Base-by-base conservation (phyloP, 2,329 filamentous ascomycete genomes). In the Fusarium anguioides region DNA sequence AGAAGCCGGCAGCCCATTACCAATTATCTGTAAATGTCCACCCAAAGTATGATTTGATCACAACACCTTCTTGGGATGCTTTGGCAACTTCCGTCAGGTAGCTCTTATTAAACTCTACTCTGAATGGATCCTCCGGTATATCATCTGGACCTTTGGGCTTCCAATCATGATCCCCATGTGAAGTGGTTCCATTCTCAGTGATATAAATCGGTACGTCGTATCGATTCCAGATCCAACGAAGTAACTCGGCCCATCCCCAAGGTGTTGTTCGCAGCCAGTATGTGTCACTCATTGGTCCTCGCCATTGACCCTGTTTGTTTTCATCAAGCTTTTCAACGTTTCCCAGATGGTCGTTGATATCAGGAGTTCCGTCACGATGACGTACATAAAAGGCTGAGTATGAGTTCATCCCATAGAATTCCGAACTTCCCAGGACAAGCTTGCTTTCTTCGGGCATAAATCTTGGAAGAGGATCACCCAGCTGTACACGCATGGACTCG, bases 11-110 rank as follows among this genome's bases (percentile, higher is more conserved):
- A n/a, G 79, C 76, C 80, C 80, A 81, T 59, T 81, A 77, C 78
- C 79, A 81, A n/a, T 81, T 81, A 50, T 81, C 79, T 0, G 75
- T 76, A 39, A 81, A 80, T 0, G 78, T 80, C 79, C 79, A 81
- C 0, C 72, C 79, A 57, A 81, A 81, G 50, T 80, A 81, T 3
- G 75, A 77, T 50, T 77, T 76, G 48, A 81, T 77, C 10, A 80
- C 69, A 3, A 79, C 73, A 0, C 79, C 78, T 29, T 79, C 75
- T 40, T 78, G 58, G 3, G 76, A 76, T 0, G 78, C 79, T 36
- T 72, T 77, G 12, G 77, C 79, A 4, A 81, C 69, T 46, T 78
- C 78, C 1, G 75, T 77, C 23, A 81, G 54, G 42, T 81, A 81
- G 18, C 74, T 73, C 24, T 74, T 74, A 70, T 75, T 80, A 48